These are phyloP conservation scores for Carpinus viminea DNA, from an alignment of 306 rosid species.

Conservation along the genomic window DNA sequence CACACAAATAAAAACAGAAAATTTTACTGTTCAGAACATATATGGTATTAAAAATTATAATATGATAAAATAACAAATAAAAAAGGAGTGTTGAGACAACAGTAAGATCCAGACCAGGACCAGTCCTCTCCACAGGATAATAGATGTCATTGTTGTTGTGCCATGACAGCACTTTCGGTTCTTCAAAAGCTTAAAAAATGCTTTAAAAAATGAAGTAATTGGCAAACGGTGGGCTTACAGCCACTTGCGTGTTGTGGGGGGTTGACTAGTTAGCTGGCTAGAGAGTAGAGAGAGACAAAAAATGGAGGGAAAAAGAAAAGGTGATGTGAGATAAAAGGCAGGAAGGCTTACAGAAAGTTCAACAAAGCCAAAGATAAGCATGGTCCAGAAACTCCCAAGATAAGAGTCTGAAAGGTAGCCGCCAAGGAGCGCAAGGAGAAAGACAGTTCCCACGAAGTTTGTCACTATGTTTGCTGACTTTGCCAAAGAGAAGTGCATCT, in stretches of 20 bases:
- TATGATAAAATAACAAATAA: too few species aligned
- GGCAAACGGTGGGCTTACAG: neutral
- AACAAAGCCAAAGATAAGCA: conserved; percentile 84
- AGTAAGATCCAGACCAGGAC: neutral
- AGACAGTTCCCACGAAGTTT: conserved; percentile 94
- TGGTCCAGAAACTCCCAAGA: conserved; percentile 96
- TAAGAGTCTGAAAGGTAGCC: conserved; percentile 90
- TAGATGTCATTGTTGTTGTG: neutral
- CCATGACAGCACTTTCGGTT: neutral
- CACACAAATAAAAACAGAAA: too few species aligned
- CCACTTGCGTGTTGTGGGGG: neutral
- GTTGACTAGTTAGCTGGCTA: conserved; percentile 5
- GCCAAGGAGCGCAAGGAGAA: conserved; percentile 87
- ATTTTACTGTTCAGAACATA: neutral
- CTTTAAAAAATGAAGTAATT: too few species aligned
- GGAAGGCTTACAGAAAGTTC: conserved; percentile 73
- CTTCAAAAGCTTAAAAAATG: neutral
- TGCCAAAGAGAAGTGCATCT: conserved; percentile 91
- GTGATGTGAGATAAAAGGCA: neutral
- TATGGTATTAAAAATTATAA: neutral
- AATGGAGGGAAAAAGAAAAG: neutral
- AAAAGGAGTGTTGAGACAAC: too few species aligned
- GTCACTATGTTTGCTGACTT: conserved; percentile 86
- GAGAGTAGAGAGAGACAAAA: conserved; percentile 14
- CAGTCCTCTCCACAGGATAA: neutral